phyloP scores from a whole-genome alignment of 2,329 filamentous ascomycete species.

The Ophiostoma sp. region DNA sequence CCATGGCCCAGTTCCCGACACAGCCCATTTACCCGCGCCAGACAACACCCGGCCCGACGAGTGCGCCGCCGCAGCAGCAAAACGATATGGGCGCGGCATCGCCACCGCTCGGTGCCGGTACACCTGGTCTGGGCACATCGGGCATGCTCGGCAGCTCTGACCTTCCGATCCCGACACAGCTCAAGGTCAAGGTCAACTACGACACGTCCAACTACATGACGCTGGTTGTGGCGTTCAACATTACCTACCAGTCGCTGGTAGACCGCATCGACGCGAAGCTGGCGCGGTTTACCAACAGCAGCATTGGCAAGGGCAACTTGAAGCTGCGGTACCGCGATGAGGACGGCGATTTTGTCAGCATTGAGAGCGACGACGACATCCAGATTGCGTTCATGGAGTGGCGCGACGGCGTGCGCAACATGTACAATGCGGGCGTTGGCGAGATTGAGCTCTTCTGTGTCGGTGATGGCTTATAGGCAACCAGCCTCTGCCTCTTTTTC shows the following conservation, averaged over 20 bases:
- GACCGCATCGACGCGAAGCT: constrained; percentile 97
- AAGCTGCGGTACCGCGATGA: constrained; percentile 89
- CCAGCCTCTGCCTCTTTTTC: not conserved
- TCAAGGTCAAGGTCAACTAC: constrained; percentile 95
- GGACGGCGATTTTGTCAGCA: constrained; percentile 89
- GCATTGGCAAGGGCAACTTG: constrained; percentile 77
- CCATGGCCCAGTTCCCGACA: constrained; percentile 57
- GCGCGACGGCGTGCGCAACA: constrained; percentile 66
- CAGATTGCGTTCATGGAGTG: constrained; percentile 94
- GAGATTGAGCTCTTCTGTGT: constrained; percentile 88
- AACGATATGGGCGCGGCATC: constrained; percentile 35
- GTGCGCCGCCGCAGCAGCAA: constrained; percentile 25
- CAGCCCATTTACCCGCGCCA: constrained; percentile 56
- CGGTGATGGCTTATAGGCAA: constrained; percentile 39
- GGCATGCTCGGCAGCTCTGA: constrained; percentile 39
- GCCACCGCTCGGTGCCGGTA: constrained; percentile 42
- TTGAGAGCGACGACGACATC: constrained; percentile 94
- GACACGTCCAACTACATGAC: constrained; percentile 85
- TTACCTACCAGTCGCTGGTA: constrained; percentile 88
- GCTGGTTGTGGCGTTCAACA: constrained; percentile 93
- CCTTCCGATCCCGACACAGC: constrained; percentile 64
- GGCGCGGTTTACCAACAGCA: constrained; percentile 78
- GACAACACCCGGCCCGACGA: constrained; percentile 43
- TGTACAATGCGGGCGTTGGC: constrained; percentile 69
- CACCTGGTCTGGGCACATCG: constrained; percentile 39